Base-by-base conservation (phyloP, 2,329 filamentous ascomycete genomes). In the Plenodomus lindquistii region DNA sequence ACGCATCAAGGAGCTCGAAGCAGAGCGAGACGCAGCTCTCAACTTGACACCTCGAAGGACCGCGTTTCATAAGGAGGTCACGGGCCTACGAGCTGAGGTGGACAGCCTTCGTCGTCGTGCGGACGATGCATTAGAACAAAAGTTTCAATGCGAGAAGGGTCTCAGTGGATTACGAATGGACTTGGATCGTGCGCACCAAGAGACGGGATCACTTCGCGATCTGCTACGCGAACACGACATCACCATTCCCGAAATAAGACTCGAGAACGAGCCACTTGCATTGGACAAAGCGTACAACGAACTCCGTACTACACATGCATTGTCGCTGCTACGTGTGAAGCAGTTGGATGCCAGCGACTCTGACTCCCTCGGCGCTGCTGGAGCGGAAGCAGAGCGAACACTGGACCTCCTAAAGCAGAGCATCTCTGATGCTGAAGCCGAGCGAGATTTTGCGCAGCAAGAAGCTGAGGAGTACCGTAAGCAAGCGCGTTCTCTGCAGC, bases 61-160 rank as follows among this genome's bases (percentile, higher is more conserved):
- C 4, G 89, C 89, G 9, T 97, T 95, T 69, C 87, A 95, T 69
- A 85, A 82, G 57, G 93, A 97, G 65, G 89, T 97, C 6, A 80
- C 82, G 2, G 86, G 82, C 53, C 79, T 97, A 37, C 86, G 91
- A 50, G 85, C 87, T 19, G 94, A 99, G 69, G 88, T 99, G 54
- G 89, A 88, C 42, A 82, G 87, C 15, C 80, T 99, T 47, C 86
- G 94, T 37, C 87, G 87, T 53, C 85, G 94, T 44, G 93, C 93
- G 22, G 93, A 99, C 63, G 93, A 97, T 56, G 93, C 93, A 15
- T 81, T 97, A 13, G 91, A 96, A 66, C 89, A 96, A 65, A 97
- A 97, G 73, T 97, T 90, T 87, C 88, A 95, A 68, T 93, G 92
- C 53, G 93, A 97, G 74, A 95, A 95, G 74, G 91, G 91, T 16